Conservation (phyloP, 768 basidiomycete species). For the Glaciozyma martinii region DNA sequence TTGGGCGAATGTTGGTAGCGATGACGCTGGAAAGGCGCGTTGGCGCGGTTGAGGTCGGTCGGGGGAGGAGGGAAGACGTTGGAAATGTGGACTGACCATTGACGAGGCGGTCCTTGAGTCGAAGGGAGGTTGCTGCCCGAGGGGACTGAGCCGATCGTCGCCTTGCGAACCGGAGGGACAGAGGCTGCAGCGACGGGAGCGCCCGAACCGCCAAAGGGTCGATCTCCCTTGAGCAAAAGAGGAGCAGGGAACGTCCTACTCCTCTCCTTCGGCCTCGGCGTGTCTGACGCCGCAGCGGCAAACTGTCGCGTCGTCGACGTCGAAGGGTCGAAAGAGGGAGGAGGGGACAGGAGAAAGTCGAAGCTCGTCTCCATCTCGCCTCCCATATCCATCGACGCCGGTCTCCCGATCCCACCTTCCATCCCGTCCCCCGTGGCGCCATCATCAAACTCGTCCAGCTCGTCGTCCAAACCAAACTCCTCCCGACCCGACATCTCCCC, state of each 20-base stretch:
- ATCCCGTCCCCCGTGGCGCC: background rate
- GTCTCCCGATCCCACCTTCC: background rate
- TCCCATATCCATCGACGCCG: conserved; percentile 7
- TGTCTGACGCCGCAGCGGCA: background rate
- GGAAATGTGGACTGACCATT: background rate
- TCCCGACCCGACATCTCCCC: background rate
- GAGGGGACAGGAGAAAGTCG: conserved; percentile 21
- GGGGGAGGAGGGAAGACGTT: background rate
- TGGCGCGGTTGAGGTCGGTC: background rate
- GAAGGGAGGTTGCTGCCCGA: background rate
- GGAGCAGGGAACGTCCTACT: conserved; percentile 25
- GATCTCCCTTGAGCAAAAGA: conserved; percentile 17
- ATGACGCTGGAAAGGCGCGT: conserved; percentile 20
- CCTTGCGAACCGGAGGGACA: conserved; percentile 16
- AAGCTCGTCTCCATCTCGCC: background rate
- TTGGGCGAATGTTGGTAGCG: conserved; percentile 19
- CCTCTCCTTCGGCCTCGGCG: background rate
- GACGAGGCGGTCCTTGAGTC: background rate
- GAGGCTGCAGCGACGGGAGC: conserved; percentile 6
- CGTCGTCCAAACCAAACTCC: background rate
- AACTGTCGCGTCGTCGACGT: background rate
- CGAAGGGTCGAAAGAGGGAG: conserved; percentile 2
- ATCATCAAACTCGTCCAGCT: background rate
- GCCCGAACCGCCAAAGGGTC: conserved; percentile 6
- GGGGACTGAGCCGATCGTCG: background rate